Conservation (phyloP, 2,329 filamentous ascomycete species). For the Fusarium pseudonygamai region DNA sequence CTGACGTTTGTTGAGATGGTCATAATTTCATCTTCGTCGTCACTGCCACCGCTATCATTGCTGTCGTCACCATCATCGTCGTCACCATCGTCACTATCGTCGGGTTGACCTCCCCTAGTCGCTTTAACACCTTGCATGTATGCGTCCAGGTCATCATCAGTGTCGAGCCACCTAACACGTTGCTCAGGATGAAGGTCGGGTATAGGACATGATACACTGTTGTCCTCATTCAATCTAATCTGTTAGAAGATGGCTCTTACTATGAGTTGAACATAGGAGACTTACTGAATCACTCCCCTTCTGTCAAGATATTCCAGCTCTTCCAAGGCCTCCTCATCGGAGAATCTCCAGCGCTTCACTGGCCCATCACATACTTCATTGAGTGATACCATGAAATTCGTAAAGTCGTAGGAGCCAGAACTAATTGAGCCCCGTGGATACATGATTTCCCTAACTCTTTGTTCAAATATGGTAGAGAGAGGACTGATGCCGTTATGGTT, state of each 20-base stretch:
- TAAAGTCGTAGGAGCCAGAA: constrained; percentile 22
- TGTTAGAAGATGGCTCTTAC: constrained; percentile 3
- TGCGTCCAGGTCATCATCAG: neutral
- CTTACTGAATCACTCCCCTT: constrained; percentile 26
- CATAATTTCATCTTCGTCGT: constrained; percentile 2
- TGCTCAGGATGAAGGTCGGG: constrained; percentile 36
- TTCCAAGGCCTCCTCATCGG: constrained; percentile 24
- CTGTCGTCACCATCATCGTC: neutral
- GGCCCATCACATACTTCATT: constrained; percentile 35
- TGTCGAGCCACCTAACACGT: constrained; percentile 26
- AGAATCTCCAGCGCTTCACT: constrained; percentile 39
- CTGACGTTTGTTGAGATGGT: constrained; percentile 27
- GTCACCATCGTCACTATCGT: neutral
- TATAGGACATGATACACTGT: neutral
- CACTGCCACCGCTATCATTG: neutral
- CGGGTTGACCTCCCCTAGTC: neutral
- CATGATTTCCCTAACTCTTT: constrained; percentile 39
- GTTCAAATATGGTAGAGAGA: constrained; percentile 30
- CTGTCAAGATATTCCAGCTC: constrained; percentile 5
- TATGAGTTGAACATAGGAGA: neutral
- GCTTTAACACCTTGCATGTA: neutral
- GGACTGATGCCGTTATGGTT: neutral
- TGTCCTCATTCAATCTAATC: neutral
- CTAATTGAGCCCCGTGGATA: constrained; percentile 21
- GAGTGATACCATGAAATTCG: constrained; percentile 36